A percentile compares a stretch with the other conserved stretches of the same genome.
Evolutionary conservation across 1,139 yeast genomes (phyloP).

Genomic region (Suhomyces bokatorum): DNA sequence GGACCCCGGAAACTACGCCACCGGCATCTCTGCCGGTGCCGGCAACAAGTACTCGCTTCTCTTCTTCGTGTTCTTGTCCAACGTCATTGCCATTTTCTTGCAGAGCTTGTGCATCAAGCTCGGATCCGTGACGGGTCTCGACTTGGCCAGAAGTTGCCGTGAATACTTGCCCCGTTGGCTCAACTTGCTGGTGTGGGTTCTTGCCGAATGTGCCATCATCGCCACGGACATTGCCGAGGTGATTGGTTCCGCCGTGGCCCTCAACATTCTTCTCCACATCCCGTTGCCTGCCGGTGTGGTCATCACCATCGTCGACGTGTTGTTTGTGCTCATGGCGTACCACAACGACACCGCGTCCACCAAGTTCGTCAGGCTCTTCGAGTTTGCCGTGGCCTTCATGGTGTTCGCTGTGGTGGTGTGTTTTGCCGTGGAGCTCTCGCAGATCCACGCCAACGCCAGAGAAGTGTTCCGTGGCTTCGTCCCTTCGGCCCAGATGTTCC

Average conservation of each 20-base stretch:
- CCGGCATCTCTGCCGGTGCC: slow-evolving; percentile 80
- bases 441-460: slow-evolving; percentile 49
- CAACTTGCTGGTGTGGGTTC: slow-evolving; percentile 56
- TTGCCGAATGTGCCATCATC: slow-evolving; percentile 78
- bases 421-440: slow-evolving; percentile 66
- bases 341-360: slow-evolving; percentile 67
- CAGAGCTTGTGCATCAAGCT: slow-evolving; percentile 72
- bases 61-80: slow-evolving; percentile 66
- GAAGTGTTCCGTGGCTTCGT: slow-evolving; percentile 67
- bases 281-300: slow-evolving; percentile 81
- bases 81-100: slow-evolving; percentile 69
- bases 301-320: slow-evolving; percentile 69
- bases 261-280: slow-evolving; percentile 64
- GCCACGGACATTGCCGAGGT: slow-evolving; percentile 89
- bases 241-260: slow-evolving; percentile 83
- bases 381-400: slow-evolving; percentile 61
- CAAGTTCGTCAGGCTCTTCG: slow-evolving; percentile 63
- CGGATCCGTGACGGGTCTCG: slow-evolving; percentile 80
- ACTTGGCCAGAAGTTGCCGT: slow-evolving; percentile 70
- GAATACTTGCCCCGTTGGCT: slow-evolving; percentile 62
- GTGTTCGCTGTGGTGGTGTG: slow-evolving; percentile 73
- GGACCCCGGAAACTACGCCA: slow-evolving; percentile 86
- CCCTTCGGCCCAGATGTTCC: slow-evolving; percentile 65
- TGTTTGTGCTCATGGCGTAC: slow-evolving; percentile 73
- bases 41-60: slow-evolving; percentile 60